Percentiles rank a stretch among this genome's conserved stretches.
Evolutionary conservation across 768 basidiomycete genomes (phyloP).

Genomic region (Suillus alpinus): DNA sequence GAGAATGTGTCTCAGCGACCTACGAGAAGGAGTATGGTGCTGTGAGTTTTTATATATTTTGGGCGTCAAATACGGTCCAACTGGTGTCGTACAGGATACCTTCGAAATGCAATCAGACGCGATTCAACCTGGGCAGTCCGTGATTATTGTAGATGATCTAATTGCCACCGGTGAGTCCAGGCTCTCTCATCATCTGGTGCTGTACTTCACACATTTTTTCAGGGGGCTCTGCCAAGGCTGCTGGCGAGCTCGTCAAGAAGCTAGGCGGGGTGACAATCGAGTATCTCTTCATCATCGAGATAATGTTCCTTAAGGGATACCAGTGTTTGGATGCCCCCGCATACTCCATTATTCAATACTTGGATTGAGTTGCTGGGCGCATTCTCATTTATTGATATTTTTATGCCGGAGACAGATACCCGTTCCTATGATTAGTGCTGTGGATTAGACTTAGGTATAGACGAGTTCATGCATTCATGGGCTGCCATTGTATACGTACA

Average conservation of each 20-base stretch:
- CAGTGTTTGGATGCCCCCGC: slow-evolving; percentile 81
- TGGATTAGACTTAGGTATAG: background rate
- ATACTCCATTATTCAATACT: slow-evolving; percentile 83
- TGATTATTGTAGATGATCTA: slow-evolving; percentile 90
- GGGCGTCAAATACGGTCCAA: slow-evolving; percentile 4
- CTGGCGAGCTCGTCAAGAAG: slow-evolving; percentile 82
- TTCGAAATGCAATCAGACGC: slow-evolving; percentile 94
- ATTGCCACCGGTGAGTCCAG: slow-evolving; percentile 83
- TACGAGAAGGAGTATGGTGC: slow-evolving; percentile 93
- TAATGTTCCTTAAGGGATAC: slow-evolving; percentile 70
- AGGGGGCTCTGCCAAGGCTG: slow-evolving; percentile 94
- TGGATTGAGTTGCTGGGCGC: slow-evolving; percentile 39
- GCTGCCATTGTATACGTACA: background rate
- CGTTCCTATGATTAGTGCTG: background rate
- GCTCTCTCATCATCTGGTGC: background rate
- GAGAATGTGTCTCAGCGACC: slow-evolving; percentile 64
- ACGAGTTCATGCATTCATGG: background rate
- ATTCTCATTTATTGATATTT: slow-evolving; percentile 24
- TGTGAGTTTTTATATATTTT: slow-evolving; percentile 41
- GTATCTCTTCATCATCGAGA: slow-evolving; percentile 92
- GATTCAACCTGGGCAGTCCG: slow-evolving; percentile 78
- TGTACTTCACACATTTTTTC: slow-evolving; percentile 3
- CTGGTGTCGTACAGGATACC: slow-evolving; percentile 57
- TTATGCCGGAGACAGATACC: slow-evolving; percentile 1
- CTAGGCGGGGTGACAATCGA: slow-evolving; percentile 84